These are phyloP conservation scores for Tardiomyces digboiensis DNA, from an alignment of 1,139 yeast species.

Conservation along the genomic window DNA sequence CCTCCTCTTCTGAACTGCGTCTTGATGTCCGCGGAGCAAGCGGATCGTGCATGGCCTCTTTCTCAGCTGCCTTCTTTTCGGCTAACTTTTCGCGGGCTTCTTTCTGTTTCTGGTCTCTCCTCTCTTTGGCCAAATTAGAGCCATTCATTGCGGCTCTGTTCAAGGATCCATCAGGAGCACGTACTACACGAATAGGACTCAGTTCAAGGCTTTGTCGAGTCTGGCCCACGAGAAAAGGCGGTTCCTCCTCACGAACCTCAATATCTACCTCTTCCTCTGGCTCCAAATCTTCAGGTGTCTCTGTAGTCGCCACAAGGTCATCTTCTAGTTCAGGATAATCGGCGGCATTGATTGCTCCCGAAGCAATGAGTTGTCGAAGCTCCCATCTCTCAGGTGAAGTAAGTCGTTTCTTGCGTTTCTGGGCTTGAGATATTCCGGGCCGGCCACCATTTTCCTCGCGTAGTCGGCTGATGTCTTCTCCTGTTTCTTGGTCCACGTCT, in stretches of 20 bases:
- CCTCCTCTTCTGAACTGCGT: background rate
- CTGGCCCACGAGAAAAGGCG: constrained; percentile 61
- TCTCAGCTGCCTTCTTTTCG: constrained; percentile 20
- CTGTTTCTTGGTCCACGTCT: constrained; percentile 64
- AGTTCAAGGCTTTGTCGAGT: constrained; percentile 34
- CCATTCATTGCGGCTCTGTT: constrained; percentile 72
- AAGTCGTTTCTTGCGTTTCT: constrained; percentile 32
- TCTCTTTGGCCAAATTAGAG: constrained; percentile 55
- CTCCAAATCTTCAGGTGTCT: constrained; percentile 1
- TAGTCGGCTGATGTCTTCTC: constrained; percentile 30
- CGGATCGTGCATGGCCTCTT: constrained; percentile 28
- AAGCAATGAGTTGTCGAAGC: constrained; percentile 66
- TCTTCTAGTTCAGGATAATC: constrained; percentile 66
- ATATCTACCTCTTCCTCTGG: constrained; percentile 55
- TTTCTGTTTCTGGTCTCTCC: constrained; percentile 46
- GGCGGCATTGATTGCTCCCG: constrained; percentile 61
- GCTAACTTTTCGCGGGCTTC: constrained; percentile 36
- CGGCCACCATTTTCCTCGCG: constrained; percentile 7
- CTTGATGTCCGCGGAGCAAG: constrained; percentile 5
- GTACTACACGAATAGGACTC: constrained; percentile 48
- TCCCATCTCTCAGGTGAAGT: constrained; percentile 94
- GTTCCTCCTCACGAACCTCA: constrained; percentile 60
- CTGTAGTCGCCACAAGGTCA: constrained; percentile 21
- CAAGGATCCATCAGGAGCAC: constrained; percentile 73
- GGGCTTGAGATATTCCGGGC: constrained; percentile 5